These are phyloP conservation scores for Clonostachys sp. DNA, from an alignment of 2,329 filamentous ascomycete species.

Conservation along the genomic window DNA sequence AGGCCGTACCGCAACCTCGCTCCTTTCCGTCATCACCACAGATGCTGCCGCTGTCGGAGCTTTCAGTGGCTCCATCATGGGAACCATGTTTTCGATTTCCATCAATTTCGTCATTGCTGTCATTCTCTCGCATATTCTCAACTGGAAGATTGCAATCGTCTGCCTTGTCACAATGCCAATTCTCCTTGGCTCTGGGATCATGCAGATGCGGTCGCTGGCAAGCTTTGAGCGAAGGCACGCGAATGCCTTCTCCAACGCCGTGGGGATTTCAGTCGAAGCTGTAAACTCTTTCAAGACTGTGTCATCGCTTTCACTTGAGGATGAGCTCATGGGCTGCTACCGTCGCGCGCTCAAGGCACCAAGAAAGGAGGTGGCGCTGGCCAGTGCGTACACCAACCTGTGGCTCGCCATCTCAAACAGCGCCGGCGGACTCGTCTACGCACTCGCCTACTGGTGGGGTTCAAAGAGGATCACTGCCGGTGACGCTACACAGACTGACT, in stretches of 20 bases:
- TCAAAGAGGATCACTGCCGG: conserved; percentile 64
- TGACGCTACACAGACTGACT: conserved; percentile 60
- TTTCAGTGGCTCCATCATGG: conserved; percentile 66
- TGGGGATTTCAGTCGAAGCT: conserved; percentile 62
- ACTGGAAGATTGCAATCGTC: conserved; percentile 73
- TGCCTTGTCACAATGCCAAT: conserved; percentile 65
- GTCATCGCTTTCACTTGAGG: conserved; percentile 47
- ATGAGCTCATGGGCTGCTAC: conserved; percentile 48
- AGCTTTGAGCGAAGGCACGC: conserved; percentile 60
- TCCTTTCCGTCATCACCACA: conserved; percentile 65
- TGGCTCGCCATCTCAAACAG: conserved; percentile 58
- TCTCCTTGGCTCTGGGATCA: conserved; percentile 62
- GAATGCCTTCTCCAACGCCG: conserved; percentile 58
- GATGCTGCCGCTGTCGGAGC: conserved; percentile 64
- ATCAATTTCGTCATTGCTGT: conserved; percentile 67
- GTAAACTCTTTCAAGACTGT: conserved; percentile 63
- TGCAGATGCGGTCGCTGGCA: conserved; percentile 61
- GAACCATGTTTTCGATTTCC: conserved; percentile 62
- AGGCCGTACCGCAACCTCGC: conserved; percentile 52
- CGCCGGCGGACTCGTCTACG: conserved; percentile 64
- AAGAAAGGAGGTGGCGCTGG: conserved; percentile 48
- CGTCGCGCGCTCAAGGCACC: conserved; percentile 42
- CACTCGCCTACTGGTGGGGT: conserved; percentile 78
- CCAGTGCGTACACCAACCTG: conserved; percentile 46
- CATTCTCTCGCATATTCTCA: conserved; percentile 64